Conservation (phyloP, 2,329 filamentous ascomycete genomes). For the Pseudodiploospora longispora region DNA sequence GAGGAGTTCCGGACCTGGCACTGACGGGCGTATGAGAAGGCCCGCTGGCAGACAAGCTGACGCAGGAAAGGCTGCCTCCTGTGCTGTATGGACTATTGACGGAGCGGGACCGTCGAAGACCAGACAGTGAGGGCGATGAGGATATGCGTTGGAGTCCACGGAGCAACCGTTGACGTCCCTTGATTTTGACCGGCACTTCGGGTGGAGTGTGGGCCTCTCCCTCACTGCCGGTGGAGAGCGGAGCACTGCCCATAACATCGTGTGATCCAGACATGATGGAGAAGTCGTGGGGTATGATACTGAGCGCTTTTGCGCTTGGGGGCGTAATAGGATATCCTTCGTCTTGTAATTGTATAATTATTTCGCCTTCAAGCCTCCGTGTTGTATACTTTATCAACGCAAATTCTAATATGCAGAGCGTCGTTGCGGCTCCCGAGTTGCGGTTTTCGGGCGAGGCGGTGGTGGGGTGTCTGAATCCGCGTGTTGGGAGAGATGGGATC, state of each 20-base stretch:
- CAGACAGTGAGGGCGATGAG: constrained; percentile 65
- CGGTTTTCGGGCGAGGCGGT: no score
- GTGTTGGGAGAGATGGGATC: no score
- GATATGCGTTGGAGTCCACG: constrained; percentile 72
- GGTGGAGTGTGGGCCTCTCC: constrained; percentile 12
- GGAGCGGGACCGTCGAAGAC: constrained; percentile 55
- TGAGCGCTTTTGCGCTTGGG: no score
- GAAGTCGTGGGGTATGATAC: neutral
- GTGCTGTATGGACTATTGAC: constrained; percentile 59
- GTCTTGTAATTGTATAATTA: no score
- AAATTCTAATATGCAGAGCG: no score
- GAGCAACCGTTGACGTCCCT: constrained; percentile 61
- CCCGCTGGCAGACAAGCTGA: constrained; percentile 38
- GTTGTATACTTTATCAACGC: no score
- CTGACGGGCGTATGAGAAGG: constrained; percentile 20
- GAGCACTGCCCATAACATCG: neutral
- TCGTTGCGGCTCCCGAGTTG: no score
- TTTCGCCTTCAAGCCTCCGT: no score
- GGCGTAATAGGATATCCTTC: no score
- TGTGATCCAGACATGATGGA: constrained; percentile 5
- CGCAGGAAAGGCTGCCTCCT: constrained; percentile 45
- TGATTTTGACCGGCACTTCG: constrained; percentile 43
- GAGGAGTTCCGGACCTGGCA: constrained; percentile 23
- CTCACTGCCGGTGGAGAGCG: constrained; percentile 17
- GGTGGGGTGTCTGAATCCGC: no score